Conservation (phyloP, 805 yeast species). For the Saccharomycopsis malanga region DNA sequence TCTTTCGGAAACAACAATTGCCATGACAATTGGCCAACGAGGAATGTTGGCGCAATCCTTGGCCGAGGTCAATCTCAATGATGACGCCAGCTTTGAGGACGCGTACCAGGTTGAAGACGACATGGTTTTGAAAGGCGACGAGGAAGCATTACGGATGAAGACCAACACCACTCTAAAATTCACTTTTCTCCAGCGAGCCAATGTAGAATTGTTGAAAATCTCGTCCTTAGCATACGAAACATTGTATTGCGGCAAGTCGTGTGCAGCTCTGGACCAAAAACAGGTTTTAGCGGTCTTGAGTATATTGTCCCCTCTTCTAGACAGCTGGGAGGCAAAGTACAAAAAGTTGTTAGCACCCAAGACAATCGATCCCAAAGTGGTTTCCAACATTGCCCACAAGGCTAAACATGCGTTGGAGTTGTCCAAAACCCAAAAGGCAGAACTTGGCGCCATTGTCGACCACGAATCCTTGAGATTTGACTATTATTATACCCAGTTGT, state of each 20-base stretch:
- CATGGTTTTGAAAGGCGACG: slow-evolving; percentile 27
- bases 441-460: slow-evolving; percentile 39
- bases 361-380: slow-evolving; percentile 25
- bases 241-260: slow-evolving; percentile 57
- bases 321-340: slow-evolving; percentile 69
- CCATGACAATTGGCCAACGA: slow-evolving; percentile 72
- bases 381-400: not conserved
- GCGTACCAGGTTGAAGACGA: slow-evolving; percentile 23
- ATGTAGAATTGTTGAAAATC: slow-evolving; percentile 70
- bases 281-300: slow-evolving; percentile 67
- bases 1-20: slow-evolving; percentile 73
- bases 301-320: slow-evolving; percentile 68
- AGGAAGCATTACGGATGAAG: slow-evolving; percentile 25
- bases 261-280: slow-evolving; percentile 39
- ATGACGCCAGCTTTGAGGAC: slow-evolving; percentile 29
- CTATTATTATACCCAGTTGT: slow-evolving; percentile 75
- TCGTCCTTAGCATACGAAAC: slow-evolving; percentile 79
- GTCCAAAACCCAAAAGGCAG: slow-evolving; percentile 29
- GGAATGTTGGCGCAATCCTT: slow-evolving; percentile 71
- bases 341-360: slow-evolving; percentile 43
- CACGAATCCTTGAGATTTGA: slow-evolving; percentile 73
- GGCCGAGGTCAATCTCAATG: slow-evolving; percentile 56
- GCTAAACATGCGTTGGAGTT: slow-evolving; percentile 19
- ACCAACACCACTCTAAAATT: slow-evolving; percentile 36
- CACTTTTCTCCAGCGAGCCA: slow-evolving; percentile 61